Evolutionary conservation across 129 eudicot species (phyloP), one percentile per base, ranked within the genome.

Genomic region (Pittosporum tobira): DNA sequence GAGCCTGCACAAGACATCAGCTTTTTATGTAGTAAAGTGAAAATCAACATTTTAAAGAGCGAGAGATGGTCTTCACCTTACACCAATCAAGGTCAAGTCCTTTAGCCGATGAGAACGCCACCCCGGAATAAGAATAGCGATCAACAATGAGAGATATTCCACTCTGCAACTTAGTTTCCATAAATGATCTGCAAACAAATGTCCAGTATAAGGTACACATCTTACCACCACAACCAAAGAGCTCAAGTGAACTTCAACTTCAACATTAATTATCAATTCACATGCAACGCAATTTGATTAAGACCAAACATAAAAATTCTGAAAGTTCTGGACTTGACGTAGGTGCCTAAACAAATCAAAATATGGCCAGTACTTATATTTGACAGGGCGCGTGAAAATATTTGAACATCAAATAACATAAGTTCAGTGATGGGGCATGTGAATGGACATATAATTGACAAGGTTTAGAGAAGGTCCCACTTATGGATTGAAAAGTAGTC

Each of bases 71-170:
- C 12, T 18, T 60, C 71, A 91, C 96, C 91, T 93, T 93, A 71
- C 68, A 64, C 68, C 68, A 49, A 23, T 64, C 68, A 64, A 64
- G 36, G 7, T 64, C 68, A 51, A 64, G 60, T 34, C 60, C 60
- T 64, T 66, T 66, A 57, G 71, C 64, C 20, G 64, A 57, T 30
- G 58, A 66, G 59, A 66, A 66, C 25, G 71, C 64, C 46, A 66
- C 99, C 58, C 48, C 57, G 3, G 63, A 66, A 56, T 55, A 67
- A 5, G 71, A 58, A 56, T 67, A 67, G 4, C 71, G 99, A 65
- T 93, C 99, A 59, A 93, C 88, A 49, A 87, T 84, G 62, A 93
- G 81, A 22, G 94, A 78, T 25, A 83, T 93, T 47, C 90, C 90
- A 62, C 80, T 78, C 79, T 70, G 79, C 68, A 93, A 73, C 84